phyloP scores from a whole-genome alignment of 2,329 filamentous ascomycete species.

The Colletotrichum simmondsii region DNA sequence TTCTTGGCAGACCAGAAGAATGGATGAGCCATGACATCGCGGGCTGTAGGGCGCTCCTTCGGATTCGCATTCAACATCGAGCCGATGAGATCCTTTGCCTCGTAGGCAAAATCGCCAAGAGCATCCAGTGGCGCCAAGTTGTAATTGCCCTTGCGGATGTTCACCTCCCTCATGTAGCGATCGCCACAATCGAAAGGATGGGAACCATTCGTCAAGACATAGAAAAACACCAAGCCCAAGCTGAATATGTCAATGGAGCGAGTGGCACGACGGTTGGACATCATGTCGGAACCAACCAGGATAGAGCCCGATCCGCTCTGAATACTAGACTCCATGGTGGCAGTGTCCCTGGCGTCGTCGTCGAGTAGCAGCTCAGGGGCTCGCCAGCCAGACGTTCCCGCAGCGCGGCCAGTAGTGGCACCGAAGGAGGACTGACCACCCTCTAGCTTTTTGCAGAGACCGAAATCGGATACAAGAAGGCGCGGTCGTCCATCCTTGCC shows the following conservation, averaged over 20 bases:
- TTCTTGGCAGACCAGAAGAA: slow-evolving; percentile 97
- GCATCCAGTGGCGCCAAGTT: slow-evolving; percentile 77
- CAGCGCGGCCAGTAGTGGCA: slow-evolving; percentile 92
- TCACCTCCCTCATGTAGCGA: slow-evolving; percentile 94
- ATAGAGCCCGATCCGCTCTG: slow-evolving; percentile 71
- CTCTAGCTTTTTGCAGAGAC: slow-evolving; percentile 96
- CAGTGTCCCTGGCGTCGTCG: slow-evolving; percentile 70
- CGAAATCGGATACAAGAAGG: slow-evolving; percentile 97
- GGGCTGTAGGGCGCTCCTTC: slow-evolving; percentile 74
- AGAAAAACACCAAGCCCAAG: slow-evolving; percentile 97
- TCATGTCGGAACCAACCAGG: slow-evolving; percentile 67
- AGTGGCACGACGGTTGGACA: slow-evolving; percentile 82
- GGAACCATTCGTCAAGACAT: slow-evolving; percentile 91
- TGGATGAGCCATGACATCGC: slow-evolving; percentile 87
- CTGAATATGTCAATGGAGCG: slow-evolving; percentile 98
- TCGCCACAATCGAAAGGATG: slow-evolving; percentile 97
- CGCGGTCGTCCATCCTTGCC: slow-evolving; percentile 77
- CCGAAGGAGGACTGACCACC: slow-evolving; percentile 94
- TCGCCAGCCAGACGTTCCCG: slow-evolving; percentile 95
- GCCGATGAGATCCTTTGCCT: slow-evolving; percentile 87
- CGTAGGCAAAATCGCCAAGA: slow-evolving; percentile 85
- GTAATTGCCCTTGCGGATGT: slow-evolving; percentile 91
- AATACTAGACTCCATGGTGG: slow-evolving; percentile 61
- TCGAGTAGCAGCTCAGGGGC: slow-evolving; percentile 92
- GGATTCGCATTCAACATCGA: slow-evolving; percentile 76